Evolutionary conservation across 2,329 filamentous ascomycete species (phyloP).

Genomic region (Aspergillus pseudonomiae): DNA sequence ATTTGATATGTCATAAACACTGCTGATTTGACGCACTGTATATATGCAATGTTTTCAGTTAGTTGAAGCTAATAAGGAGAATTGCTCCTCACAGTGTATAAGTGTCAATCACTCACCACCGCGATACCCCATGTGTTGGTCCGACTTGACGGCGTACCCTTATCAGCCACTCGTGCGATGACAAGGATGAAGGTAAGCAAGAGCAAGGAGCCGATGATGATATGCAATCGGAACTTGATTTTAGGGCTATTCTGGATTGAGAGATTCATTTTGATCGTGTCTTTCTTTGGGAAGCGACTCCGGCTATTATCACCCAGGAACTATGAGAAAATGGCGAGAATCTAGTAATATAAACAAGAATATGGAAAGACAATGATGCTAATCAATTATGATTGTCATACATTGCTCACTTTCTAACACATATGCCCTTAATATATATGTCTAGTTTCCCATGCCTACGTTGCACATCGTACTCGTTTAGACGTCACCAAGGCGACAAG

Average conservation of each 20-base stretch:
- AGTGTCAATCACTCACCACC: constrained; percentile 8
- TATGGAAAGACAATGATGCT: no score
- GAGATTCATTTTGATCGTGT: neutral
- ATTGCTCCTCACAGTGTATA: no score
- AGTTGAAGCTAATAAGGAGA: no score
- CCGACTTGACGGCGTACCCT: constrained; percentile 19
- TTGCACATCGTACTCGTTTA: neutral
- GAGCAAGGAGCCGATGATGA: constrained; percentile 15
- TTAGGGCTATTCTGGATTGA: constrained; percentile 1
- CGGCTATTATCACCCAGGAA: no score
- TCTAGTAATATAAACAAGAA: no score
- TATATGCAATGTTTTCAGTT: no score
- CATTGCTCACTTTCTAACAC: no score
- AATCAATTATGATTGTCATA: no score
- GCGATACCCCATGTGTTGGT: constrained; percentile 28
- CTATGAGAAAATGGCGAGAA: no score
- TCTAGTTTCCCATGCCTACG: neutral
- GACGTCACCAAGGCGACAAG: neutral
- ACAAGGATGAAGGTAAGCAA: constrained; percentile 21
- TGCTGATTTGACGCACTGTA: constrained; percentile 26
- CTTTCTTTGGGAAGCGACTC: neutral
- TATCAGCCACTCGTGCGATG: constrained; percentile 24
- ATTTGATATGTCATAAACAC: constrained; percentile 28
- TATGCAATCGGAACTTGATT: constrained; percentile 18
- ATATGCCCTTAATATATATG: no score